Percentiles rank a stretch among this genome's conserved stretches.
Evolutionary conservation across 805 yeast species (phyloP).

Genomic region (Cyberlindnera galapagoensis): DNA sequence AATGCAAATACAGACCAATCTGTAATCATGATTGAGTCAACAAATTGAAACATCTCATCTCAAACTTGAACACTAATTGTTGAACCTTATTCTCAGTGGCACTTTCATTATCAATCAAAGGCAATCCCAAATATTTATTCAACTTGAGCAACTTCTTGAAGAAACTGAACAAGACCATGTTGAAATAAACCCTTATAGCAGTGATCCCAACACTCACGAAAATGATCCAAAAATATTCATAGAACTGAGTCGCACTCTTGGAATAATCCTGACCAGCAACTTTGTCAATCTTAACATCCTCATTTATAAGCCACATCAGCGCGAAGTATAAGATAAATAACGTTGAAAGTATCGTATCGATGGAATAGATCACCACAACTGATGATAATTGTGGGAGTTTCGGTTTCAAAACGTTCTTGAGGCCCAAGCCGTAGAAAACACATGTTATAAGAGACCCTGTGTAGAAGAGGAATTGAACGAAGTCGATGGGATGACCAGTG

Average conservation of each 20-base stretch:
- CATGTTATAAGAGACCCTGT: slow-evolving; percentile 48
- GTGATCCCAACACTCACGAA: slow-evolving; percentile 42
- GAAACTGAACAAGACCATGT: slow-evolving; percentile 51
- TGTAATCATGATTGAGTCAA: slow-evolving; percentile 3
- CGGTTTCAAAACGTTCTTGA: slow-evolving; percentile 43
- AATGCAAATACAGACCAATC: not conserved
- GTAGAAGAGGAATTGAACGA: slow-evolving; percentile 79
- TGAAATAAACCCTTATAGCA: slow-evolving; percentile 50
- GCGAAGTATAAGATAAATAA: slow-evolving; percentile 71
- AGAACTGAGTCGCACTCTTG: slow-evolving; percentile 52
- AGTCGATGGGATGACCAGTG: slow-evolving; percentile 82
- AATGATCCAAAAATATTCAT: slow-evolving; percentile 53
- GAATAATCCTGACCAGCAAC: slow-evolving; percentile 24
- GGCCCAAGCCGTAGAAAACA: slow-evolving; percentile 58
- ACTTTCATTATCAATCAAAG: slow-evolving; percentile 27
- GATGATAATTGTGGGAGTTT: slow-evolving; percentile 56
- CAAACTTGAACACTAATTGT: slow-evolving; percentile 26
- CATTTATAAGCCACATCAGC: slow-evolving; percentile 66
- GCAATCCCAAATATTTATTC: slow-evolving; percentile 34
- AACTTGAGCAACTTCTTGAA: slow-evolving; percentile 47
- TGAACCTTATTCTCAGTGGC: slow-evolving; percentile 30
- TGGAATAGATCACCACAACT: slow-evolving; percentile 52
- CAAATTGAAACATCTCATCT: slow-evolving; percentile 26
- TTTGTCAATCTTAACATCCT: slow-evolving; percentile 23
- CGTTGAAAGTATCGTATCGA: slow-evolving; percentile 63